phyloP scores from a whole-genome alignment of 805 yeast species.

The Candida michaelii region DNA sequence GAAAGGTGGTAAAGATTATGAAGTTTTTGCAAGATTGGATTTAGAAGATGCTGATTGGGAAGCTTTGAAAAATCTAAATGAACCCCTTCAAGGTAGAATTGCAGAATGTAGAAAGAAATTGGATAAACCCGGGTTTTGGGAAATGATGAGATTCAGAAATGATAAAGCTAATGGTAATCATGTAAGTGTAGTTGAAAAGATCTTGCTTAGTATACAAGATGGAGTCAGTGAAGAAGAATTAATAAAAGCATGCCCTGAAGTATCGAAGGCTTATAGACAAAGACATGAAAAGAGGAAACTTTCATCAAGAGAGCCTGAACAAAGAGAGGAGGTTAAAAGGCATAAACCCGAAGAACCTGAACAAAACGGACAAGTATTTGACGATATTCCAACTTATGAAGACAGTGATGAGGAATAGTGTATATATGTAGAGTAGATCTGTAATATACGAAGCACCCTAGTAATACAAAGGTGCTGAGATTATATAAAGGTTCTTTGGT shows the following conservation, averaged over 20 bases:
- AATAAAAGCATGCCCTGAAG: constrained; percentile 52
- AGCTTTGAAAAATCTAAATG: constrained; percentile 59
- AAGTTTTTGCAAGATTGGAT: constrained; percentile 63
- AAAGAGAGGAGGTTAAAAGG: constrained; percentile 1
- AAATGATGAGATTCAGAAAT: constrained; percentile 83
- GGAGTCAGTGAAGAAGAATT: constrained; percentile 81
- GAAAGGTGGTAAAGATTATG: constrained; percentile 68
- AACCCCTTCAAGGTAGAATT: constrained; percentile 86
- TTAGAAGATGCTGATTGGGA: constrained; percentile 80
- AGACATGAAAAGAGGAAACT: constrained; percentile 45
- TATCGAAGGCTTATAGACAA: constrained; percentile 61
- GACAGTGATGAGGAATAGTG: constrained; percentile 34
- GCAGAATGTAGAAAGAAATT: constrained; percentile 77
- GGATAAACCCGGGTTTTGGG: constrained; percentile 66
- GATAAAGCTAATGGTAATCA: constrained; percentile 91
- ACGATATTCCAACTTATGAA: constrained; percentile 41
- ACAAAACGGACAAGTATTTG: constrained; percentile 19
- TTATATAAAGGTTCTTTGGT: no score
- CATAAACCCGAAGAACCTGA: constrained; percentile 11
- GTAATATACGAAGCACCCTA: no score
- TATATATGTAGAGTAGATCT: constrained; percentile 4
- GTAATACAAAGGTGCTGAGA: no score
- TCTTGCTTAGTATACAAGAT: constrained; percentile 80
- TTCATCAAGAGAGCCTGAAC: background rate
- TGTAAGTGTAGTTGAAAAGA: constrained; percentile 74